These are phyloP conservation scores for Mycena sanguinolenta DNA, from an alignment of 768 basidiomycete species.

Conservation along the genomic window DNA sequence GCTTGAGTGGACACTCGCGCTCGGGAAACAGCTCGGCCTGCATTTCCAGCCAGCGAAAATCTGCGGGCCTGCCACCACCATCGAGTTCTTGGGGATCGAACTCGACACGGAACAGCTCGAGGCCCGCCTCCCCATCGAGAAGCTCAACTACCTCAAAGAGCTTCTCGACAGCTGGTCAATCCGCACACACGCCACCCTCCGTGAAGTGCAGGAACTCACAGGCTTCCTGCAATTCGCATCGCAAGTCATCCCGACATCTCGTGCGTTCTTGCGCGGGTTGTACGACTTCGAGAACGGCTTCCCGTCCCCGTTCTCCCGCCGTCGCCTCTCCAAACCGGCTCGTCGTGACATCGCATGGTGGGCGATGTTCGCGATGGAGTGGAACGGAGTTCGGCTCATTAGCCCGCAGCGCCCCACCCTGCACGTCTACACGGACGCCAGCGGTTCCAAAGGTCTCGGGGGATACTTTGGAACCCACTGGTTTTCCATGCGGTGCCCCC, in stretches of 20 bases:
- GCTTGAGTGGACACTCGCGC: not conserved
- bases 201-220: slow-evolving; percentile 30
- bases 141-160: not conserved
- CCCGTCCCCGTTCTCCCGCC: too few relatives aligned
- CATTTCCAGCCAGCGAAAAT: not conserved
- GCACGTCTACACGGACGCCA: slow-evolving; percentile 41
- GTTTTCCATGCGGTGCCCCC: not conserved
- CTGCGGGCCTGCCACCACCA: not conserved
- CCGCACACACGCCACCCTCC: slow-evolving; percentile 12
- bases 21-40: not conserved
- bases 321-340: not conserved
- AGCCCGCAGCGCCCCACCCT: slow-evolving; percentile 17
- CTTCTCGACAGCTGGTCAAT: not conserved
- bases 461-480: not conserved
- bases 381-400: slow-evolving; percentile 37
- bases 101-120: not conserved
- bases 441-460: not conserved
- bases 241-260: slow-evolving; percentile 30
- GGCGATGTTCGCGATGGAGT: slow-evolving; percentile 19
- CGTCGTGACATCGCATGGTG: slow-evolving; percentile 43
- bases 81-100: not conserved
- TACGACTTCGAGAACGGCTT: slow-evolving; percentile 3
- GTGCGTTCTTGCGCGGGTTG: slow-evolving; percentile 23
- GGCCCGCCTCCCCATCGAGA: not conserved
- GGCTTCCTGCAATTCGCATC: slow-evolving; percentile 36